phyloP scores from a whole-genome alignment of 2,329 filamentous ascomycete species.

The Raffaelea albimanens region DNA sequence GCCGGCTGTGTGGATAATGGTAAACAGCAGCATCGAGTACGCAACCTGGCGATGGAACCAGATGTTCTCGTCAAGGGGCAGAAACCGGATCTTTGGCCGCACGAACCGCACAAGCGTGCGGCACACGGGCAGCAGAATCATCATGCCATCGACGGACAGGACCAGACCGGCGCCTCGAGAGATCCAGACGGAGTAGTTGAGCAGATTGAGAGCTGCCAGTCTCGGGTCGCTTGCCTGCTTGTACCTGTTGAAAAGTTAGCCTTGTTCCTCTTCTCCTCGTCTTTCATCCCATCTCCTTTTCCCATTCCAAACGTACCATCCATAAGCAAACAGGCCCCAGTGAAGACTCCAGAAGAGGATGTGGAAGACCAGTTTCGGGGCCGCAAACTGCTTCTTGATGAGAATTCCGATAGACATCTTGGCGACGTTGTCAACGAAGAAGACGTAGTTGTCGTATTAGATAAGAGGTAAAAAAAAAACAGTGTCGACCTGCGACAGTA shows the following conservation, averaged over 20 bases:
- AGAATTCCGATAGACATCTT: constrained; percentile 30
- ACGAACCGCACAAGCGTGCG: constrained; percentile 77
- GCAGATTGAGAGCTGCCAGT: constrained; percentile 68
- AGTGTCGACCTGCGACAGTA: constrained; percentile 47
- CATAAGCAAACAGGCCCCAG: constrained; percentile 67
- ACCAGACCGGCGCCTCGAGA: constrained; percentile 87
- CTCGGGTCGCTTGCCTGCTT: constrained; percentile 62
- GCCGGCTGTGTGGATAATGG: constrained; percentile 61
- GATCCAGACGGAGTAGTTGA: constrained; percentile 88
- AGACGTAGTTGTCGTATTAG: constrained; percentile 14
- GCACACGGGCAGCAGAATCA: constrained; percentile 93
- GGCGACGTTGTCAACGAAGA: too few relatives aligned
- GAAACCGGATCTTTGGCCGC: constrained; percentile 75
- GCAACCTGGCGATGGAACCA: constrained; percentile 97
- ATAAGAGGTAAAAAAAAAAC: constrained; percentile 18
- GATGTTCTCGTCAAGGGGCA: constrained; percentile 91
- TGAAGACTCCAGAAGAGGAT: constrained; percentile 73
- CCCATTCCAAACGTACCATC: constrained; percentile 55
- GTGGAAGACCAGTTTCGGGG: constrained; percentile 69
- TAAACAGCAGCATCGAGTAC: constrained; percentile 79
- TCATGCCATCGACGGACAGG: constrained; percentile 70
- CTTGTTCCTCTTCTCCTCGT: neutral
- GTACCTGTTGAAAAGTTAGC: constrained; percentile 48
- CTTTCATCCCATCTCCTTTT: too few relatives aligned
- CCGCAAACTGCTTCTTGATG: constrained; percentile 56